phyloP scores from a whole-genome alignment of 192 early-diverging fungal genomes.

The Powellomyces hirtus region DNA sequence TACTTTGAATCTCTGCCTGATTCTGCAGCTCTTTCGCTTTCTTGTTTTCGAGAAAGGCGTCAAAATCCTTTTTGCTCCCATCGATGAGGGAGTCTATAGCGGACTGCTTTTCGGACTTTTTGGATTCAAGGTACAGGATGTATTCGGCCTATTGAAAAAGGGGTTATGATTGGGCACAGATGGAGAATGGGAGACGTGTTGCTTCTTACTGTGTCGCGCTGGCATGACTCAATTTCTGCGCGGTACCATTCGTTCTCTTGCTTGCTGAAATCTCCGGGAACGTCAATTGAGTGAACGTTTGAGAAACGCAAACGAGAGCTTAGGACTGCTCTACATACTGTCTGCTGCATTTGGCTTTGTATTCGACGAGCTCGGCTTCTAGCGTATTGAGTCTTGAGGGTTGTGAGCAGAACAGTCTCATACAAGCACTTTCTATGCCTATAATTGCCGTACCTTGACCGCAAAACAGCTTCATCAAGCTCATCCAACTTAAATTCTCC shows the following conservation, averaged over 20 bases:
- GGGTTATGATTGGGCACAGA: background rate
- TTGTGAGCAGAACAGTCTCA: background rate
- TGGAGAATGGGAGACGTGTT: background rate
- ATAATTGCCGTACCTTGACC: conserved; percentile 21
- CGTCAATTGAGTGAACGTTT: background rate
- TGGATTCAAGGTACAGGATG: conserved; percentile 47
- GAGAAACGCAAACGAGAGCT: background rate
- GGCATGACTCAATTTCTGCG: conserved; percentile 45
- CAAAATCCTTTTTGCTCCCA: conserved; percentile 39
- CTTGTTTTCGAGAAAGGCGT: conserved; percentile 30
- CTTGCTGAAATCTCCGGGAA: conserved; percentile 31
- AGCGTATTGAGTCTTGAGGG: conserved; percentile 39
- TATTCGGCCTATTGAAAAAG: conserved; percentile 50
- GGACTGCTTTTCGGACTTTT: conserved; percentile 47
- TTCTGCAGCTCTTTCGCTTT: conserved; percentile 35
- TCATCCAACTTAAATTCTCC: conserved; percentile 39
- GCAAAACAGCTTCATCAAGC: conserved; percentile 42
- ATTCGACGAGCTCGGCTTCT: conserved; percentile 42
- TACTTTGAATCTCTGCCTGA: conserved; percentile 41
- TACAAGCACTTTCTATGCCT: background rate
- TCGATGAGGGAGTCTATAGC: conserved; percentile 41
- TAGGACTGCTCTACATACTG: conserved; percentile 30
- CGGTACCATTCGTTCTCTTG: conserved; percentile 57
- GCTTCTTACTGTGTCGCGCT: conserved; percentile 43
- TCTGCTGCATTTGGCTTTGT: conserved; percentile 41